Base-by-base conservation (phyloP, 139 green algal genomes). In the Chlamydomonas sp. region DNA sequence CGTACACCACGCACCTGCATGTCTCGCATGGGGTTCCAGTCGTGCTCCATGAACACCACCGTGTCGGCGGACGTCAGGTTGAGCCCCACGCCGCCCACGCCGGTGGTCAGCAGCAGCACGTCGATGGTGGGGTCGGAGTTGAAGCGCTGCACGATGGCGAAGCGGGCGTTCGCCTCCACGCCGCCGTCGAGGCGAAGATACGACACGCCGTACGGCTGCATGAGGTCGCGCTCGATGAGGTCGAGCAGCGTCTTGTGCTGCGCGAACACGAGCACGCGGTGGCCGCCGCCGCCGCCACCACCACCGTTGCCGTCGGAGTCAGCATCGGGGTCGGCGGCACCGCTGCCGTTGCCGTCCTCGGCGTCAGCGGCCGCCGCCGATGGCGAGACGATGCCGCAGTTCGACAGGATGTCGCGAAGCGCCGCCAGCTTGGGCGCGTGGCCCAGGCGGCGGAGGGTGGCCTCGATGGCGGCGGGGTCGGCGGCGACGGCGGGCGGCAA, bases 21-120 rank as follows among this genome's bases (percentile, higher is more conserved):
- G 90, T 99, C 98, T 72, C 97, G 97, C 96, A 98, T 97, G 20
- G 98, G 98, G 93, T 99, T 99, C 97, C 97, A 99, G 91, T 99
- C 98, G 89, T 99, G 98, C 93, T 99, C 98, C 89, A 99, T 82
- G 91, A 99, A 99, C 63, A 99, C 94, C 69, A 99, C 98, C 9
- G 97, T 99, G 92, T 99, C 97, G 6, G 98, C 98, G 1, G 95
- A 87, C 0, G 97, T 99, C 49, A 99, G 90, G 91, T 99, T 99
- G 16, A 99, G 94, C 16, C 98, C 98, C 73, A 99, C 89, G 0
- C 98, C 98, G 62, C 97, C 97, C 79, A 98, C 96, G 31, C 90
- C 82, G 4, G 96, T 99, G 63, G 97, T 99, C 69, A 99, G 94
- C 90, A 99, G 95, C 93, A 99, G 94, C 66, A 99, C 97, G 76